phyloP scores from a whole-genome alignment of 2,329 filamentous ascomycete species.

The Paracoccidioides lutzii region DNA sequence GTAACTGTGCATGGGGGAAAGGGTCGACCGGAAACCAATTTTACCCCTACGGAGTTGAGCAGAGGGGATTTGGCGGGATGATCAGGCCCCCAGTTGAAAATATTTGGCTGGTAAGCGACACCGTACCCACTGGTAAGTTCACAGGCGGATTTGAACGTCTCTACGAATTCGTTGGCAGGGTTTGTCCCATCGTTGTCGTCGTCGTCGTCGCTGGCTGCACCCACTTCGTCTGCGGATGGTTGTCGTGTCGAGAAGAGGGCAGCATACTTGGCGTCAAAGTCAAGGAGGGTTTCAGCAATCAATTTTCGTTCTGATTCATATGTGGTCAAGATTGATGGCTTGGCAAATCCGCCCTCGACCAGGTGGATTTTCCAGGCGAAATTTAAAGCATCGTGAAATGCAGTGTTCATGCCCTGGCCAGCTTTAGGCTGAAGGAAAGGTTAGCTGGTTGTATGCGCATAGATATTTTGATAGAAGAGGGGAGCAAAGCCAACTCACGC shows the following conservation, averaged over 20 bases:
- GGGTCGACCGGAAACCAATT: conserved; percentile 59
- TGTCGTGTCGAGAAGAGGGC: conserved; percentile 74
- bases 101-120: conserved; percentile 70
- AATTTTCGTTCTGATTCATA: conserved; percentile 79
- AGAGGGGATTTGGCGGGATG: conserved; percentile 60
- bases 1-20: conserved; percentile 72
- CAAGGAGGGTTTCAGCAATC: conserved; percentile 69
- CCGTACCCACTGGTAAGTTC: conserved; percentile 90
- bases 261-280: conserved; percentile 81
- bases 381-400: conserved; percentile 58
- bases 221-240: conserved; percentile 59
- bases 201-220: conserved; percentile 39
- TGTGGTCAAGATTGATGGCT: conserved; percentile 61
- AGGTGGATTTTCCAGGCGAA: conserved; percentile 93
- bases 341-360: conserved; percentile 70
- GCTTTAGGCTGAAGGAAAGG: conserved; percentile 40
- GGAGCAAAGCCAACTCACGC: conserved; percentile 18
- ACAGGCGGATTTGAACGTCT: conserved; percentile 80
- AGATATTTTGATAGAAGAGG: background rate
- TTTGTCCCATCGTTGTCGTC: conserved; percentile 19
- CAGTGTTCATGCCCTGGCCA: conserved; percentile 52
- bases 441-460: conserved; percentile 5
- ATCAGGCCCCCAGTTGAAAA: conserved; percentile 65
- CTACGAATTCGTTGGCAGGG: conserved; percentile 58
- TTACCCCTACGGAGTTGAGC: conserved; percentile 53